Percentiles rank a stretch among this genome's conserved stretches.
Conservation (phyloP, 331 rosid genomes). For the Pyrus hybrid region DNA sequence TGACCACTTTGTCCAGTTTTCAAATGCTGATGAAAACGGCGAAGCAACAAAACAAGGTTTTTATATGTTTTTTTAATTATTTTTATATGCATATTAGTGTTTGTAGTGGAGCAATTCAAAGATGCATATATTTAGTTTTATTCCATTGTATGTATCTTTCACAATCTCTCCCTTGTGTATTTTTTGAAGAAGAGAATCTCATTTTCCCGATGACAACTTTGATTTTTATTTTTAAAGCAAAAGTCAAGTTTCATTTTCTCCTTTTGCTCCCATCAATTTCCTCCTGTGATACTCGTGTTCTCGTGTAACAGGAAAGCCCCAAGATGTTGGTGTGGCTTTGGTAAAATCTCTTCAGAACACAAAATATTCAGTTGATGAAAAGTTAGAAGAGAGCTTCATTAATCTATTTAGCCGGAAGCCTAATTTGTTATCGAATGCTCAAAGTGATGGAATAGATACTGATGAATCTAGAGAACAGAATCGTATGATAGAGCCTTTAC, state of each 20-base stretch:
- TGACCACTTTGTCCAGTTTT: slow-evolving; percentile 78
- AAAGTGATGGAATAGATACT: slow-evolving; percentile 10
- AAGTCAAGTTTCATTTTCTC: background rate
- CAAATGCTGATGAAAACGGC: slow-evolving; percentile 54
- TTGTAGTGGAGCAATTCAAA: background rate
- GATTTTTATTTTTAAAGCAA: background rate
- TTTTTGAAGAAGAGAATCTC: background rate
- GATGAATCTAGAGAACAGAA: slow-evolving; percentile 21
- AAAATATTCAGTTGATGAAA: slow-evolving; percentile 71
- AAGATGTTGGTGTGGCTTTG: slow-evolving; percentile 73
- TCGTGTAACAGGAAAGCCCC: slow-evolving; percentile 47
- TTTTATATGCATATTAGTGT: slow-evolving; percentile 2
- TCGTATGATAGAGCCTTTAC: slow-evolving; percentile 19
- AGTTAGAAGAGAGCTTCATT: slow-evolving; percentile 60
- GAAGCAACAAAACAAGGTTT: slow-evolving; percentile 48
- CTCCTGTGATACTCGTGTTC: slow-evolving; percentile 3
- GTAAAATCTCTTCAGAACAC: slow-evolving; percentile 78
- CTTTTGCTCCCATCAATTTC: slow-evolving; percentile 2
- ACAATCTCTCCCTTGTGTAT: background rate
- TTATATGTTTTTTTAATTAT: background rate
- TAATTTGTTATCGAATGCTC: slow-evolving; percentile 25
- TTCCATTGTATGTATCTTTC: background rate
- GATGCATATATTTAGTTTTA: background rate
- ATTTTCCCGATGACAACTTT: background rate
- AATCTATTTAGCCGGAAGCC: slow-evolving; percentile 43